Conservation (phyloP, 768 basidiomycete genomes). For the Psilocybe sp. region DNA sequence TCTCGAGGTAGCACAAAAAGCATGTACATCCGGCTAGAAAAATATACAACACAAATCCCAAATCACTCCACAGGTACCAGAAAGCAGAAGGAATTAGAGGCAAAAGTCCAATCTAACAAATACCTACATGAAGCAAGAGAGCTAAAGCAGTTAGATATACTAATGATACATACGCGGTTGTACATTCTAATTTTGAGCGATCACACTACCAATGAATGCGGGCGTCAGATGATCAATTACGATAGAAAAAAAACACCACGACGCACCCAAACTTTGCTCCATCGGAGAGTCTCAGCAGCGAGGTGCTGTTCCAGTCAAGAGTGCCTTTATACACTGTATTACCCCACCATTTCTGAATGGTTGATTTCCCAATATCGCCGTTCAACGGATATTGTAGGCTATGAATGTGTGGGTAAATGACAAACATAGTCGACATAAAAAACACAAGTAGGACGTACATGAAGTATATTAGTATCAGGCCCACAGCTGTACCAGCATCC, state of each 20-base stretch:
- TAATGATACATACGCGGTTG: too few species aligned
- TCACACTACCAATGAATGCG: too few species aligned
- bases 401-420: not conserved
- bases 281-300: constrained; percentile 21
- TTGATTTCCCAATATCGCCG: constrained; percentile 33
- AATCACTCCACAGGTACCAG: too few species aligned
- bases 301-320: constrained; percentile 28
- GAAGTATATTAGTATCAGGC: constrained; percentile 68
- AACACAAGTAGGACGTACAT: constrained; percentile 37
- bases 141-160: too few species aligned
- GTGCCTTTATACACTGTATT: constrained; percentile 33
- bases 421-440: not conserved
- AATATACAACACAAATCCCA: too few species aligned
- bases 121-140: too few species aligned
- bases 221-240: too few species aligned
- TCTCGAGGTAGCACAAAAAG: too few species aligned
- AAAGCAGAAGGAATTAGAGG: too few species aligned
- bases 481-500: constrained; percentile 70
- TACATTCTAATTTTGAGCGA: too few species aligned
- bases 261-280: constrained; percentile 36
- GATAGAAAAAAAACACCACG: not conserved
- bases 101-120: too few species aligned
- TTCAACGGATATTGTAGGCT: constrained; percentile 45
- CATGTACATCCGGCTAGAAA: too few species aligned
- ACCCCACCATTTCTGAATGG: constrained; percentile 43